Percentiles rank a stretch among this genome's conserved stretches.
Conservation (phyloP, 345 rosid species). For the Camelina hispida region DNA sequence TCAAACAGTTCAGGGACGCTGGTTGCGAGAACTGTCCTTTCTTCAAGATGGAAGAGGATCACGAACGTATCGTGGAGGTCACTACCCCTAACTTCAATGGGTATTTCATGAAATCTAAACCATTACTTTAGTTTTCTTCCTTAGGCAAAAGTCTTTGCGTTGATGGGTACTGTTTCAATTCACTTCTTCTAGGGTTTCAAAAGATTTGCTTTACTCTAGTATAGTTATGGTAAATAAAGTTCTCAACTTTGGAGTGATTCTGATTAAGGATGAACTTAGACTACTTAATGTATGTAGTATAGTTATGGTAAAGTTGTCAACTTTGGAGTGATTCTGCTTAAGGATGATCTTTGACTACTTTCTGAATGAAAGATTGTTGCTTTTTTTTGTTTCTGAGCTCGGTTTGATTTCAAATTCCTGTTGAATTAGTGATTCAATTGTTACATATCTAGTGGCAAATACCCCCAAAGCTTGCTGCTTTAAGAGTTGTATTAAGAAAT, state of each 20-base stretch:
- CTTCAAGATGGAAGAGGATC: slow-evolving; percentile 88
- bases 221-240: not conserved
- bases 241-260: not conserved
- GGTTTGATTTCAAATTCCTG: not conserved
- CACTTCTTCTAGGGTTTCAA: slow-evolving; percentile 14
- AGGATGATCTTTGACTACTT: not conserved
- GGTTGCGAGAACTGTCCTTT: slow-evolving; percentile 90
- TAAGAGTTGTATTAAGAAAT: not conserved
- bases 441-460: not conserved
- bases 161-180: not conserved
- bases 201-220: not conserved
- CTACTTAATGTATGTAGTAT: not conserved
- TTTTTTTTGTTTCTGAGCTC: slow-evolving; percentile 1
- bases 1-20: slow-evolving; percentile 66
- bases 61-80: slow-evolving; percentile 81
- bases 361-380: not conserved
- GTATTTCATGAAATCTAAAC: slow-evolving; percentile 37
- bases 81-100: slow-evolving; percentile 89
- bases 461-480: slow-evolving; percentile 16
- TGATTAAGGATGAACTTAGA: not conserved
- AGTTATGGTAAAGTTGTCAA: not conserved
- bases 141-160: not conserved
- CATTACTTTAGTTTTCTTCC: not conserved
- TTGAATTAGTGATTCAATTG: not conserved
- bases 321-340: not conserved